phyloP scores from a whole-genome alignment of 2,329 filamentous ascomycete genomes.

The Phialophora chinensis region DNA sequence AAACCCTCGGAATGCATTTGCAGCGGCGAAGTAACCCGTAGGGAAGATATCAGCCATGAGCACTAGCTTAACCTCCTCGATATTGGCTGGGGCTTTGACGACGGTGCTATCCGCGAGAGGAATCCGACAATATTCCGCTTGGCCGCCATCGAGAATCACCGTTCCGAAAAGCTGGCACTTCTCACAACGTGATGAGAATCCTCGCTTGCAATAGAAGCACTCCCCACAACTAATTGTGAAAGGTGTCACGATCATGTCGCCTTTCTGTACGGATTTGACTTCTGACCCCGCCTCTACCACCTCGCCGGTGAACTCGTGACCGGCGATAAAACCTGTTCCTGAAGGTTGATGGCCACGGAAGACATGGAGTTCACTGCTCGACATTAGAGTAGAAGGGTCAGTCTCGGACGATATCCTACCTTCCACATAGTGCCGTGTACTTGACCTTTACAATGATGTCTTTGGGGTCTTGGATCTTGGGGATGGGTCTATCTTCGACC shows the following conservation, averaged over 20 bases:
- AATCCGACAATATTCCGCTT: conserved; percentile 82
- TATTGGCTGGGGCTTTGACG: conserved; percentile 72
- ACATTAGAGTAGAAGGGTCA: neutral
- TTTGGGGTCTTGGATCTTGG: conserved; percentile 70
- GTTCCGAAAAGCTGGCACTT: conserved; percentile 74
- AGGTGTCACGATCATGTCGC: conserved; percentile 80
- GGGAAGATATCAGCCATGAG: conserved; percentile 95
- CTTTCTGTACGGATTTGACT: conserved; percentile 72
- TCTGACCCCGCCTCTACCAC: conserved; percentile 70
- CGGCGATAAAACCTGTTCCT: conserved; percentile 67
- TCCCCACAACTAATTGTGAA: conserved; percentile 79
- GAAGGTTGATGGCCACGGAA: conserved; percentile 81
- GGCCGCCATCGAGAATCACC: conserved; percentile 72
- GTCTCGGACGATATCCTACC: conserved; percentile 58
- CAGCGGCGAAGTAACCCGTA: conserved; percentile 79
- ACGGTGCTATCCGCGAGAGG: conserved; percentile 81
- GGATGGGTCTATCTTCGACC: conserved; percentile 79
- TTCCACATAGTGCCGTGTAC: conserved; percentile 85
- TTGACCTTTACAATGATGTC: conserved; percentile 85
- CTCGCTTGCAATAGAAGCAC: conserved; percentile 84
- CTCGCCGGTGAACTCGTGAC: conserved; percentile 85
- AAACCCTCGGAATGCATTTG: conserved; percentile 74
- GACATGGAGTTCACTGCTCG: conserved; percentile 77
- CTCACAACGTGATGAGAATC: conserved; percentile 77
- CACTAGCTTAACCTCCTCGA: conserved; percentile 75